phyloP scores from a whole-genome alignment of 768 basidiomycete genomes.

The Hortiboletus flavorubellus region DNA sequence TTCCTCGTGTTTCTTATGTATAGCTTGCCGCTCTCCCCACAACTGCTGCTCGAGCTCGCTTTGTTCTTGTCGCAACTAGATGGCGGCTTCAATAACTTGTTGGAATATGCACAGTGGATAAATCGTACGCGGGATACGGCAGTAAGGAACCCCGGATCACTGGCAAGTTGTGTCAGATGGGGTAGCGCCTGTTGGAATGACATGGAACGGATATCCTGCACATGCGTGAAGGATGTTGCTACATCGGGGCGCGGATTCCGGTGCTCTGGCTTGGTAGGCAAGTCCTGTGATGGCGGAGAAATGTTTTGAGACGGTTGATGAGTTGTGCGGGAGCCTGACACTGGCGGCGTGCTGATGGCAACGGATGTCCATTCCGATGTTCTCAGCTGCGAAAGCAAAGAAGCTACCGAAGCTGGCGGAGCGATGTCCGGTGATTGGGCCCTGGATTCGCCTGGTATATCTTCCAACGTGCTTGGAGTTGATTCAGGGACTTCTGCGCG shows the following conservation, averaged over 20 bases:
- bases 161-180: constrained; percentile 55
- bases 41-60: constrained; percentile 61
- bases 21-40: constrained; percentile 62
- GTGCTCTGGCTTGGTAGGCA: constrained; percentile 1
- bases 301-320: constrained; percentile 10
- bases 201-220: constrained; percentile 42
- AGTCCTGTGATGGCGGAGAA: constrained; percentile 16
- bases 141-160: constrained; percentile 48
- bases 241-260: constrained; percentile 14
- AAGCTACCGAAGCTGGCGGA: constrained; percentile 48
- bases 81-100: constrained; percentile 6
- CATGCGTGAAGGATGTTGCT: constrained; percentile 5
- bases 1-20: constrained; percentile 64
- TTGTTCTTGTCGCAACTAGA: constrained; percentile 71
- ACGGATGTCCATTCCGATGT: constrained; percentile 25
- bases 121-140: constrained; percentile 50
- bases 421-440: neutral
- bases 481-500: constrained; percentile 6
- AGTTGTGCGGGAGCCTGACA: constrained; percentile 8
- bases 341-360: constrained; percentile 7
- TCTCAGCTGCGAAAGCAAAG: constrained; percentile 60
- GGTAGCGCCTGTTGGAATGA: constrained; percentile 73
- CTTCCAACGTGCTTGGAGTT: constrained; percentile 2
- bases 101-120: neutral
- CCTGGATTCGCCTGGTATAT: constrained; percentile 3